Conservation (phyloP, 2,329 filamentous ascomycete species). For the Penicillium sp. region DNA sequence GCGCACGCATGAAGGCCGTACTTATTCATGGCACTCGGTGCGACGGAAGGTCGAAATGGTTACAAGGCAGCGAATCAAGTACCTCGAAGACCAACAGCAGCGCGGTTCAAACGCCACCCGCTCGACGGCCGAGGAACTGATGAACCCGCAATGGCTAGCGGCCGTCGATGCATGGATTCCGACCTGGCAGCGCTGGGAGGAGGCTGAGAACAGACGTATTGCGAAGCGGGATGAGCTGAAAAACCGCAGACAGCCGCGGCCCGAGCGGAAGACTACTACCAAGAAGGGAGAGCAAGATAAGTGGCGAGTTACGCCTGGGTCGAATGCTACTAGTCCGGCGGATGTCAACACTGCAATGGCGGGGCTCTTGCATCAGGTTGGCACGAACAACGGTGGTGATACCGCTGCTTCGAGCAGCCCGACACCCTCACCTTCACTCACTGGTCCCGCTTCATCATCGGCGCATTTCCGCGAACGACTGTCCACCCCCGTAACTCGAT, state of each 20-base stretch:
- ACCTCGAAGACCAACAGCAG: conserved; percentile 33
- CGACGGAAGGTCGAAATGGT: conserved; percentile 42
- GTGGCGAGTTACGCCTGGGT: neutral
- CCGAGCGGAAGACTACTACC: neutral
- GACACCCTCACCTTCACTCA: conserved; percentile 3
- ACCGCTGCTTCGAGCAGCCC: neutral
- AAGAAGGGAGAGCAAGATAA: conserved; percentile 23
- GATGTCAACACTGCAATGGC: conserved; percentile 1
- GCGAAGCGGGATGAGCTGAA: conserved; percentile 35
- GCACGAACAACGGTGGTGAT: conserved; percentile 10
- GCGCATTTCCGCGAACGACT: conserved; percentile 8
- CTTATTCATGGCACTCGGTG: conserved; percentile 44
- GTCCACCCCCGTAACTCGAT: conserved; percentile 2
- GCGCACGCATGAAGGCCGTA: conserved; percentile 33
- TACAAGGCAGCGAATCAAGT: conserved; percentile 42
- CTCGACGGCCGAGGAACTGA: conserved; percentile 25
- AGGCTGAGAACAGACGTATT: conserved; percentile 37
- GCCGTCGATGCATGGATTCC: conserved; percentile 43
- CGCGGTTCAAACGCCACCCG: conserved; percentile 6
- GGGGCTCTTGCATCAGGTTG: conserved; percentile 8
- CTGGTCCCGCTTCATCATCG: conserved; percentile 1
- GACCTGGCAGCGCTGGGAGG: conserved; percentile 40
- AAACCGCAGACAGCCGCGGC: conserved; percentile 21
- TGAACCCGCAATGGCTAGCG: conserved; percentile 39
- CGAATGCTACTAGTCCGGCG: conserved; percentile 1